Base-by-base conservation (phyloP, 805 yeast species). In the Pichia deserticola region DNA sequence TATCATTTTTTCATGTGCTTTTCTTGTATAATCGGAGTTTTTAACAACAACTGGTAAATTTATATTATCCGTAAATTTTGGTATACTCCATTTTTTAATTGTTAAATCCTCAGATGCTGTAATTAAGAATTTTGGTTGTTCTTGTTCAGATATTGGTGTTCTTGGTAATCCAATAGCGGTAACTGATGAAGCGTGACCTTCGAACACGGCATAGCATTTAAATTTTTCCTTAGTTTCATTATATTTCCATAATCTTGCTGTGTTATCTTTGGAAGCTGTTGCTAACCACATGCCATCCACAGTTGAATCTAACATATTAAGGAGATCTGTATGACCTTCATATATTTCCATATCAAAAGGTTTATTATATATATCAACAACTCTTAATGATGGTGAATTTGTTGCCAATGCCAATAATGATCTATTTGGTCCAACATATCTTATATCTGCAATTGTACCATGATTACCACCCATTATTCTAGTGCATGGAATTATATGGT, bases 1-100 rank as follows among this genome's bases (percentile, higher is more conserved):
- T 52, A 93, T 93, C 66, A 93, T 97, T 65, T 92, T 93, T 49
- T 93, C 98, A 65, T 93, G 99, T 1, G 97, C 98, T 61, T 90
- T 81, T 72, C 97, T 81, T 0, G 99, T 93, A 66, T 84, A 93
- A 48, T 82, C 89, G 3, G 97, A 86, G 2, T 74, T 70, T 57
- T 75, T 80, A 7, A 86, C 74, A 4, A 61, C 57, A 20, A 59
- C 56, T 5, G 58, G 51, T 11, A 51, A 47, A 33, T 43, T 11
- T 6, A 6, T 5, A 20, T 10, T 39, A 7, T 28, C 28, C 34
- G 40, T 40, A 7, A 40, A 69, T 48, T 68, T 69, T 5, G 90
- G 89, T 32, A 89, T 77, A 42, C 73, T 74, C 97, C 97, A 89
- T 64, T 82, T 84, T 63, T 89, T 89, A 36, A 89, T 75, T 0